These are phyloP conservation scores for Dentipellis fragilis DNA, from an alignment of 768 basidiomycete species.

Conservation along the genomic window DNA sequence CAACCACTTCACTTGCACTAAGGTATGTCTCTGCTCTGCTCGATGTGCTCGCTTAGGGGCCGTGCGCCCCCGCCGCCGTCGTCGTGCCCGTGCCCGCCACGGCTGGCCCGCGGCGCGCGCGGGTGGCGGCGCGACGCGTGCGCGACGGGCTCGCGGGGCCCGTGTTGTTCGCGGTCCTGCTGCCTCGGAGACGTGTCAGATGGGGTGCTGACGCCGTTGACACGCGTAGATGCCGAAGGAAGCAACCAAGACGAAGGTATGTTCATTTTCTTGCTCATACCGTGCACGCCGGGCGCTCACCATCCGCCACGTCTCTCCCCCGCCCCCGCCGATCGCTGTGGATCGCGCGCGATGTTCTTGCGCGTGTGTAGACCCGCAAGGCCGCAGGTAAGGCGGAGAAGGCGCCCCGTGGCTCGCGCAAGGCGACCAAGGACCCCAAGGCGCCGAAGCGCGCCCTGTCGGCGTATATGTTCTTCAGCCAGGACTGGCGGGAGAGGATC, in stretches of 20 bases:
- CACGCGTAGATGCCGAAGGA: constrained; percentile 69
- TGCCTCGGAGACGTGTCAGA: not conserved
- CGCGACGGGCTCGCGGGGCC: not conserved
- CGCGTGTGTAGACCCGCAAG: constrained; percentile 44
- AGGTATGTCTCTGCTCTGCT: constrained; percentile 1
- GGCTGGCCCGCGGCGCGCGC: not conserved
- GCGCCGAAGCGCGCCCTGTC: constrained; percentile 89
- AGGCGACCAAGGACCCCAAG: constrained; percentile 70
- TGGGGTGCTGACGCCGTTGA: constrained; percentile 22
- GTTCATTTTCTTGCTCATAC: constrained; percentile 14
- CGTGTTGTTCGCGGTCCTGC: not conserved
- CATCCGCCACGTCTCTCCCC: no score
- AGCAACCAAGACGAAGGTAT: constrained; percentile 57
- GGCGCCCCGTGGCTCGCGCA: constrained; percentile 28
- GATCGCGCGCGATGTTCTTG: not conserved
- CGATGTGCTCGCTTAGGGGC: not conserved
- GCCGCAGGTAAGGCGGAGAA: constrained; percentile 67
- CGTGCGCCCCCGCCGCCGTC: not conserved
- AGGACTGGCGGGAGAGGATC: constrained; percentile 92
- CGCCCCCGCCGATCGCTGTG: not conserved
- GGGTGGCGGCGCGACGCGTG: not conserved
- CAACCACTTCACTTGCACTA: not conserved
- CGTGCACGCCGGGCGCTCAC: not conserved
- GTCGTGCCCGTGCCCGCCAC: not conserved
- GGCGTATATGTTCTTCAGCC: constrained; percentile 98